Base-by-base conservation (phyloP, 2,329 filamentous ascomycete species). In the Thielaviopsis punctulata region DNA sequence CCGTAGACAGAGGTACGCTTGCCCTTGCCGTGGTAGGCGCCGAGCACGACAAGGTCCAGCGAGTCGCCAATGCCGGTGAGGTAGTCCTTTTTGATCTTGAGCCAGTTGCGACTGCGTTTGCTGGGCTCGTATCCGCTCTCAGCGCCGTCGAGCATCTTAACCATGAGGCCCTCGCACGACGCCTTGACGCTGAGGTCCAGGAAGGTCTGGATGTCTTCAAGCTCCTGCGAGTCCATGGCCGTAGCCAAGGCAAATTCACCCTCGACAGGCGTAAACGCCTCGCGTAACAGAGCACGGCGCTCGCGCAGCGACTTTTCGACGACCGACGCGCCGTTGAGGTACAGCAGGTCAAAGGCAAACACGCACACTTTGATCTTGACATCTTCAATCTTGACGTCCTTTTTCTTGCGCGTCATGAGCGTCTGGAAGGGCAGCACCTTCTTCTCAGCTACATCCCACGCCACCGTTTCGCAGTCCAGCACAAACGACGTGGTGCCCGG, bases 71-170 rank as follows among this genome's bases (percentile, higher is more conserved):
- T 81, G 50, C 90, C 90, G 5, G 85, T 76, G 52, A 98, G 85
- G 64, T 98, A 98, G 63, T 98, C 92, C 63, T 98, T 98, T 67
- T 98, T 98, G 67, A 96, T 84, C 82, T 98, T 98, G 58, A 98
- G 83, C 92, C 92, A 98, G 63, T 98, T 98, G 55, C 92, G 85
- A 67, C 86, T 94, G 58, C 92, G 83, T 65, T 94, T 95, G 61
- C 86, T 94, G 19, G 92, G 92, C 67, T 96, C 90, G 63, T 98
- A 98, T 60, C 86, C 86, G 59, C 86, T 94, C 66, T 95, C 90
- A 6, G 77, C 72, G 0, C 90, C 92, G 64, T 96, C 90, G 55
- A 98, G 69, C 92, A 98, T 98, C 72, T 98, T 98, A 13, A 98
- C 92, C 92, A 98, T 98, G 51, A 98, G 72, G 10, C 92, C 92